Conservation (phyloP, 164 flowering plant genomes). For the Dillenia suffruticosa region DNA sequence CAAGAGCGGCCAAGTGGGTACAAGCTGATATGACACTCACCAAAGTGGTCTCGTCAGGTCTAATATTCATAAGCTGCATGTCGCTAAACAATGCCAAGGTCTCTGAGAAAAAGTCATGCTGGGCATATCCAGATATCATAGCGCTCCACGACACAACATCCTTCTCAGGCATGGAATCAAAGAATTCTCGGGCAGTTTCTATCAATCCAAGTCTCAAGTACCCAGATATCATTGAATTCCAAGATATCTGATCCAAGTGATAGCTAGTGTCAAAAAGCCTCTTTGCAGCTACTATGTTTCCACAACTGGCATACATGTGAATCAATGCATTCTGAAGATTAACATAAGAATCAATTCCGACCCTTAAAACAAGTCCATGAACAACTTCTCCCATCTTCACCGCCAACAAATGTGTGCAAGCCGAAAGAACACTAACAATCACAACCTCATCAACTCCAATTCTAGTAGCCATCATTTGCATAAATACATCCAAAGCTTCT, state of each 20-base stretch:
- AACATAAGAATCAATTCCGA: slow-evolving; percentile 31
- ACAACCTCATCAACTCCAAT: slow-evolving; percentile 37
- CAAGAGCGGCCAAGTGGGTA: slow-evolving; percentile 34
- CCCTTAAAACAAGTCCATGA: slow-evolving; percentile 26
- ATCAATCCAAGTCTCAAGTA: slow-evolving; percentile 30
- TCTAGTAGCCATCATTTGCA: slow-evolving; percentile 23
- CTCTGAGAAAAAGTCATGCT: slow-evolving; percentile 21
- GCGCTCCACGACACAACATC: slow-evolving; percentile 47
- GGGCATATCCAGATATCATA: slow-evolving; percentile 46
- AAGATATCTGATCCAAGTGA: slow-evolving; percentile 33
- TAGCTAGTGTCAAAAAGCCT: slow-evolving; percentile 19
- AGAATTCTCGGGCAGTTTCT: slow-evolving; percentile 28
- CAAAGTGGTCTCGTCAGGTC: slow-evolving; percentile 34
- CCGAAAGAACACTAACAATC: slow-evolving; percentile 35
- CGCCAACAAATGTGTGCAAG: slow-evolving; percentile 18
- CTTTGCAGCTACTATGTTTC: slow-evolving; percentile 28
- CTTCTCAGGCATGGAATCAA: slow-evolving; percentile 39
- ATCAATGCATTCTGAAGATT: slow-evolving; percentile 44
- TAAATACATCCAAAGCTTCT: slow-evolving; percentile 32
- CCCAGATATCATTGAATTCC: slow-evolving; percentile 46
- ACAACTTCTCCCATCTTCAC: slow-evolving; percentile 19
- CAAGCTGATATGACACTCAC: slow-evolving; percentile 44
- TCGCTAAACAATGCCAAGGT: slow-evolving; percentile 31
- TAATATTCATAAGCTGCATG: slow-evolving; percentile 30
- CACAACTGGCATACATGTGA: slow-evolving; percentile 34